Evolutionary conservation across 1,139 yeast genomes (phyloP), one percentile per base, ranked within the genome.

Genomic region (Sugiyamaella paludigena): DNA sequence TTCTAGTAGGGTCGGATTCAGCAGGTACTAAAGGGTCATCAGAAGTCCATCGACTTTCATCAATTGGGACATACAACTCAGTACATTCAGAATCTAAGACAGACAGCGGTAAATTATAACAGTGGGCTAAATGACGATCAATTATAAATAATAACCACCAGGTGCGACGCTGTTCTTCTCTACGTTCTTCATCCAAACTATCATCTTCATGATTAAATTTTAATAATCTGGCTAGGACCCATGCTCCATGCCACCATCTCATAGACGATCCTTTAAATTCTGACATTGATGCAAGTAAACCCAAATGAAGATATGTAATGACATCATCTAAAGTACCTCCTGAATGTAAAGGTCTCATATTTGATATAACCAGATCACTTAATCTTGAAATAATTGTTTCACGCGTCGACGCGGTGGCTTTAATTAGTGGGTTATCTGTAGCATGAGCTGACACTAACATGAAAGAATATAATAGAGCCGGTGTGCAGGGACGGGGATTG

Each of bases 141-240:
- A 72, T 58, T 43, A 69, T 59, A 50, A 67, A 73, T 28, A 73
- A 54, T 5, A 70, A 62, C 75, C 76, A 72, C 75, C 75, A 73
- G 0, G 68, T 61, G 16, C 77, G 61, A 13, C 75, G 58, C 47
- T 67, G 61, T 47, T 72, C 76, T 47, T 73, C 77, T 28, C 67
- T 60, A 2, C 57, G 45, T 41, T 70, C 74, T 19, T 67, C 69
- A 27, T 61, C 56, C 16, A 61, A 49, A 15, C 54, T 45, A 7
- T 56, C 56, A 15, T 49, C 54, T 48, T 69, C 73, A 11, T 57
- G 56, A 50, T 69, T 68, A 12, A 70, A 53, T 34, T 60, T 63
- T 37, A 71, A 55, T 27, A 58, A 59, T 28, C 62, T 55, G 1
- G 74, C 70, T 43, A 69, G 54, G 2, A 66, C 62, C 62, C 69